Evolutionary conservation across 2,329 filamentous ascomycete species (phyloP), one percentile per base, ranked within the genome.

Genomic region (Pseudocercospora macadamiae): DNA sequence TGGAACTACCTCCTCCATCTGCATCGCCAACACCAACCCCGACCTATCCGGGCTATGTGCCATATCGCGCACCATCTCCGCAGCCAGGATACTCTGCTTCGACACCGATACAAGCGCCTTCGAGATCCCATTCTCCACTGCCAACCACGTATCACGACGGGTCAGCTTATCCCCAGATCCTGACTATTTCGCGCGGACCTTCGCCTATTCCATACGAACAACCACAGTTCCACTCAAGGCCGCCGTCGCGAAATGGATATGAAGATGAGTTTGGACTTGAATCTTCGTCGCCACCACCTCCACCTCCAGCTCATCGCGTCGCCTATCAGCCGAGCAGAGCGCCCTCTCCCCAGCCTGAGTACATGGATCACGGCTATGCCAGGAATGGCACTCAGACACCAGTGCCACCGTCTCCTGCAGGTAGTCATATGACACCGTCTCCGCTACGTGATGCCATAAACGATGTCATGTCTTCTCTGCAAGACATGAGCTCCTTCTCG

Each of bases 371-470:
- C 34, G 77, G 75, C 7, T 81, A 83, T 56, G 77, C 82, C 54
- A 87, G 83, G 1, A 58, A 58, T 60, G 71, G 83, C 61, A 81
- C 74, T 63, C 80, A 80, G 5, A 90, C 89, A 1, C 88, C 89
- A 0, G 81, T 79, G 32, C 88, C 87, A 2, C 86, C 86, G 3
- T 92, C 91, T 4, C 86, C 89, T 1, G 85, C 84, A 82, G 67
- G 64, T 5, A 71, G 65, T 53, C 68, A 70, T 23, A 74, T 73
- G 69, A 99, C 95, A 0, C 95, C 95, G 1, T 97, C 95, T 2
- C 95, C 95, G 0, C 79, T 99, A 2, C 84, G 95, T 59, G 91
- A 93, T 73, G 95, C 95, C 1, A 99, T 99, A 92, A 93, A 97
- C 71, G 93, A 96, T 74, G 93, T 99, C 3, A 97, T 97, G 86